phyloP scores from a whole-genome alignment of 1,139 yeast genomes.

The Geotrichum histeridarum region DNA sequence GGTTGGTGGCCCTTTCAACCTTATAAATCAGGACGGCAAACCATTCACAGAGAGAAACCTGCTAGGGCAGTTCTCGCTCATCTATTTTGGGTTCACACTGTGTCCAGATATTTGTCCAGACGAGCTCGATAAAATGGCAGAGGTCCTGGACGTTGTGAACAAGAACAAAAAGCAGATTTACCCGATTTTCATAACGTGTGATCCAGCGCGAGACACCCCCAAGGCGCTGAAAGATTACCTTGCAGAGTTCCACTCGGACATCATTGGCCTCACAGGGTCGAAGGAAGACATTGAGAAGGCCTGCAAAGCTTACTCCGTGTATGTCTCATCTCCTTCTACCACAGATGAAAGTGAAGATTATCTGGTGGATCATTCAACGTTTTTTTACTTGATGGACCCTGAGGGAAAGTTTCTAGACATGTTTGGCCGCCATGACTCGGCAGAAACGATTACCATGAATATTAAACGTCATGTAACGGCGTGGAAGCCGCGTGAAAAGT shows the following conservation, averaged over 20 bases:
- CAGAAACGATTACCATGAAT: conserved; percentile 70
- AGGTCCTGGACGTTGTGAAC: conserved; percentile 59
- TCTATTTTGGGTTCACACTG: conserved; percentile 92
- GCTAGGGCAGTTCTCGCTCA: conserved; percentile 67
- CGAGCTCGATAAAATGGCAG: conserved; percentile 84
- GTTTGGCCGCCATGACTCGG: conserved; percentile 83
- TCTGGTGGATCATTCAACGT: conserved; percentile 92
- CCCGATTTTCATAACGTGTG: conserved; percentile 90
- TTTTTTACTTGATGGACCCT: conserved; percentile 93
- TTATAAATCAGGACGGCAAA: conserved; percentile 65
- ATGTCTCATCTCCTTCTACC: conserved; percentile 91
- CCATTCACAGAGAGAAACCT: conserved; percentile 71
- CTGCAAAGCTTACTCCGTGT: conserved; percentile 86
- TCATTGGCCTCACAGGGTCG: conserved; percentile 85
- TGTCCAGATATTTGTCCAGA: conserved; percentile 99
- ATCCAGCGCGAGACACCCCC: conserved; percentile 90
- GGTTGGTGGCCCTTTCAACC: conserved; percentile 82
- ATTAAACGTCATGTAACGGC: conserved; percentile 73
- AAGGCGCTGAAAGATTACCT: conserved; percentile 73
- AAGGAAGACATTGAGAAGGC: conserved; percentile 76
- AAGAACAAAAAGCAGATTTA: conserved; percentile 44
- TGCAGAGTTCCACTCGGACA: conserved; percentile 80
- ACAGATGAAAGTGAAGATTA: conserved; percentile 94
- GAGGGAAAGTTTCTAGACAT: conserved; percentile 95
- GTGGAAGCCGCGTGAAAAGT: conserved; percentile 58